Evolutionary conservation across 2,329 filamentous ascomycete species (phyloP).

Genomic region (Xylaria sp.): DNA sequence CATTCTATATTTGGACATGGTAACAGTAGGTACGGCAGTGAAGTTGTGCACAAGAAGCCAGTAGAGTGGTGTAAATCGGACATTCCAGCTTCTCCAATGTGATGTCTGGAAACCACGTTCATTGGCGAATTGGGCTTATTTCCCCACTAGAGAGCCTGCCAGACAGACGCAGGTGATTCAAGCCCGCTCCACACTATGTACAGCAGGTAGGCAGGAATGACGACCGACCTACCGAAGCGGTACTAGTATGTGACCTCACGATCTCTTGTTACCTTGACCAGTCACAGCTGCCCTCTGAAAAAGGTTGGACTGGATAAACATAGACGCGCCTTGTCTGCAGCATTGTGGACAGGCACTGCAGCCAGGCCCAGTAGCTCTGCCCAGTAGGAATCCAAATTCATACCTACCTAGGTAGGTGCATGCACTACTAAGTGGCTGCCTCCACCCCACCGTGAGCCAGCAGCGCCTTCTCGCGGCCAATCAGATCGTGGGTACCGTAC

Average conservation of each 20-base stretch:
- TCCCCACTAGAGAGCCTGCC: neutral
- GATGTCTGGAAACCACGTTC: neutral
- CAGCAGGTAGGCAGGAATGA: neutral
- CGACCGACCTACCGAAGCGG: too few species aligned
- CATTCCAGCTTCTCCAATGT: neutral
- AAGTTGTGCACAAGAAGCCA: neutral
- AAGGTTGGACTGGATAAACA: neutral
- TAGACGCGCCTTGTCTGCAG: neutral
- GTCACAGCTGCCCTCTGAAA: neutral
- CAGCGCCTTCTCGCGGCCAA: conserved; percentile 37
- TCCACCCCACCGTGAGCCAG: neutral
- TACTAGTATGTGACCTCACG: neutral
- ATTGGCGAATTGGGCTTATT: conserved; percentile 2
- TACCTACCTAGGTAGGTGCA: too few species aligned
- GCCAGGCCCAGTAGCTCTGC: neutral
- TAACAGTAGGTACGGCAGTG: too few species aligned
- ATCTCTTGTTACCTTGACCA: neutral
- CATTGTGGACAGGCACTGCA: neutral
- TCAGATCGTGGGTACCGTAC: conserved; percentile 4
- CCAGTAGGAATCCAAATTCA: neutral
- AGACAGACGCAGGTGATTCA: neutral
- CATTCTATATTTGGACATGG: neutral
- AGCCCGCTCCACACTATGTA: neutral
- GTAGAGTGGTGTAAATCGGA: neutral
- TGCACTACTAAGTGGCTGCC: too few species aligned